Conservation (phyloP, 2,329 filamentous ascomycete species). For the Chaetomium sp. region DNA sequence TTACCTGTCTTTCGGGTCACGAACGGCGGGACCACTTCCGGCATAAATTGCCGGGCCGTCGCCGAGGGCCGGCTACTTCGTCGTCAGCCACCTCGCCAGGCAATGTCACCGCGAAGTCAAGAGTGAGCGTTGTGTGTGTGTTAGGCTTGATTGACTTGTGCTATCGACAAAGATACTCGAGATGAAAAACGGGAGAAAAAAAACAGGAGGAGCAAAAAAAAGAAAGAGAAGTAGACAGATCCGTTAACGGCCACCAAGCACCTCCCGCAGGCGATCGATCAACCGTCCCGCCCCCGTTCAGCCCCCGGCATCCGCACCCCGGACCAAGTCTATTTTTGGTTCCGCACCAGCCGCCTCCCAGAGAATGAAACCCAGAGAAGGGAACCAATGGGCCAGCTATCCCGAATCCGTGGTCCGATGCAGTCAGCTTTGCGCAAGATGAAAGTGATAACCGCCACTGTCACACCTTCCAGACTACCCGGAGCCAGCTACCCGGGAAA, state of each 20-base stretch:
- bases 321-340: constrained; percentile 27
- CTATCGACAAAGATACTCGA: constrained; percentile 25
- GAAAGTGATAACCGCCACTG: background rate
- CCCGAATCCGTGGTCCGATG: constrained; percentile 27
- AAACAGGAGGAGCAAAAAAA: constrained; percentile 5
- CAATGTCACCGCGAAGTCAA: constrained; percentile 1
- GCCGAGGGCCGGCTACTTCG: background rate
- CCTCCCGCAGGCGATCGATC: constrained; percentile 23
- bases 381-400: constrained; percentile 21
- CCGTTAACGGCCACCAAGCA: background rate
- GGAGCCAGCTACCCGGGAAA: background rate
- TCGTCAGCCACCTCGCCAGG: constrained; percentile 1
- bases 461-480: constrained; percentile 3
- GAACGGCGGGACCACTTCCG: background rate
- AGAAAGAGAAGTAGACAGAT: constrained; percentile 16
- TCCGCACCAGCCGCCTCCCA: constrained; percentile 25
- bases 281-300: constrained; percentile 22
- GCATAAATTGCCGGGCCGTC: background rate
- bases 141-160: constrained; percentile 40
- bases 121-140: constrained; percentile 26
- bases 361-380: constrained; percentile 20
- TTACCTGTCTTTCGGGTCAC: background rate
- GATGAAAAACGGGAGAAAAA: constrained; percentile 14
- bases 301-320: constrained; percentile 10
- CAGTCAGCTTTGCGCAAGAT: constrained; percentile 14